Conservation (phyloP, 2,329 filamentous ascomycete species). For the Blastomyces parvus region DNA sequence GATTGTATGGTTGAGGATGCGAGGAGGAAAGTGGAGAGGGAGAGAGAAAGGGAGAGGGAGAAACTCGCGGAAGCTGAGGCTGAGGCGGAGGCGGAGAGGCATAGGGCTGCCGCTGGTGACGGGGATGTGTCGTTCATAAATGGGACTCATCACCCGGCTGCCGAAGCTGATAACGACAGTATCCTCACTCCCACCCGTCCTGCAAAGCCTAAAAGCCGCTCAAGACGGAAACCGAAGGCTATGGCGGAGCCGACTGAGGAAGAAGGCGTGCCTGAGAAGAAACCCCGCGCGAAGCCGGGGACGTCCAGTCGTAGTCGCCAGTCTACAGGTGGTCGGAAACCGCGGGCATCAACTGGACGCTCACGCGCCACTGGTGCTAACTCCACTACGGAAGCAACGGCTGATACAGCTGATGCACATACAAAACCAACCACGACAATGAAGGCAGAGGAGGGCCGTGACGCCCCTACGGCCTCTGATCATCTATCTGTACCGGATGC, state of each 20-base stretch:
- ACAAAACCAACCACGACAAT: neutral
- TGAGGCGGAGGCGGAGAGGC: neutral
- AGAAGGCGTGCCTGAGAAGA: neutral
- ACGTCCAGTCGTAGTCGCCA: neutral
- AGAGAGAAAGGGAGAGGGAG: neutral
- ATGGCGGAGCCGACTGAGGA: neutral
- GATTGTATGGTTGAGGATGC: conserved; percentile 19
- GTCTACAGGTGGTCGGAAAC: conserved; percentile 1
- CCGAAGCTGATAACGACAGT: neutral
- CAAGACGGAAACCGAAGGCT: neutral
- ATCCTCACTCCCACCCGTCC: neutral
- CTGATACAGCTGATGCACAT: neutral
- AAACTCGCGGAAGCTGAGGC: neutral
- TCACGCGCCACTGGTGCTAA: neutral
- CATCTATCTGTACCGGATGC: conserved; percentile 21
- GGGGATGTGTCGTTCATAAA: neutral
- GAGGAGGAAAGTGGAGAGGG: conserved; percentile 1
- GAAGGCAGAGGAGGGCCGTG: conserved; percentile 4
- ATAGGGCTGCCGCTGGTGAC: neutral
- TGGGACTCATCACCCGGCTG: neutral
- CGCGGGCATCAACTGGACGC: neutral
- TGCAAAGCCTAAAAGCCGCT: neutral
- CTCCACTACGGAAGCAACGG: neutral
- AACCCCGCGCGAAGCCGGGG: neutral
- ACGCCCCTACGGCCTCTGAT: neutral